Base-by-base conservation (phyloP, 176 grass and related monocot genomes). In the Triticum dicoccoides region DNA sequence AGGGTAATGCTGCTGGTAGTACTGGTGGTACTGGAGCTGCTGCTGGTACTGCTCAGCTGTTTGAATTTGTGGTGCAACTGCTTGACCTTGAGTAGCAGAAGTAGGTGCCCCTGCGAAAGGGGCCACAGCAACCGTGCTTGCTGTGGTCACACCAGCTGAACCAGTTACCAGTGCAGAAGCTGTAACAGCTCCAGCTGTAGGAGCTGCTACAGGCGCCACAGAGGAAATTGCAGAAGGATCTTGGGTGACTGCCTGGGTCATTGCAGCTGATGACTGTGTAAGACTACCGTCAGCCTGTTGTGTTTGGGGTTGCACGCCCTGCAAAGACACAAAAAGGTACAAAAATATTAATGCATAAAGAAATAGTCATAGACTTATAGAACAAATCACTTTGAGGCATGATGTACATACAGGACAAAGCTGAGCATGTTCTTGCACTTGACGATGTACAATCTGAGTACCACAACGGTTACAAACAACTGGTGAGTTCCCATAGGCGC, bases 401-500 rank as follows among this genome's bases (percentile, higher is more conserved):
- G 75, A 25, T 49, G 49, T 29, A 94, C 94, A 88, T 91, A 99
- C 97, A 85, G 91, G 90, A 63, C 97, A 99, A 47, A 94, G 79
- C 80, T 99, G 94, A 77, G 97, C 94, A 91, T 96, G 97, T 70
- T 99, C 97, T 90, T 93, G 94, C 72, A 99, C 97, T 92, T 99
- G 97, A 35, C 90, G 88, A 80, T 99, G 94, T 80, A 99, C 85
- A 88, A 99, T 99, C 76, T 99, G 94, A 76, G 83, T 86, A 79
- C 83, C 90, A 80, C 97, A 99, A 24, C 92, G 87, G 83, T 99
- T 99, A 76, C 97, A 96, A 77, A 99, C 90, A 89, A 96, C 97
- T 45, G 94, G 94, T 4, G 90, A 96, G 70, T 99, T 96, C 61
- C 97, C 97, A 89, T 88, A 99, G 21, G 90, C 83, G 80, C 97